These are phyloP conservation scores for Termitomyces bulborhizus DNA, from an alignment of 768 basidiomycete genomes.

Conservation along the genomic window DNA sequence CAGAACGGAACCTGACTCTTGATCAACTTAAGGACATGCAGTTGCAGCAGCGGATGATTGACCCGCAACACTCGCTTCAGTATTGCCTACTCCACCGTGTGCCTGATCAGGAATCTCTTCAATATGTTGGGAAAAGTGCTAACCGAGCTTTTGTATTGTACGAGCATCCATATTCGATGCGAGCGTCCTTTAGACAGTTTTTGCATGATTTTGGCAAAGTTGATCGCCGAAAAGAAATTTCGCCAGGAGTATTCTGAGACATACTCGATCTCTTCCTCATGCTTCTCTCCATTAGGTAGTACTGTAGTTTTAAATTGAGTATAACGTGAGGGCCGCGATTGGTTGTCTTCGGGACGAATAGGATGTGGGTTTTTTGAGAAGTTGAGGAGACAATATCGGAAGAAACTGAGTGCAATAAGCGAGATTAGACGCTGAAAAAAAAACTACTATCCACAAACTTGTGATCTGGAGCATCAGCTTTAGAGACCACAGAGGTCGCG, in stretches of 20 bases:
- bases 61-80: slow-evolving; percentile 93
- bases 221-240: slow-evolving; percentile 96
- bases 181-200: slow-evolving; percentile 93
- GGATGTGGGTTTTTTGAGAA: slow-evolving; percentile 63
- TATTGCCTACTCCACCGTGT: slow-evolving; percentile 59
- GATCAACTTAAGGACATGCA: slow-evolving; percentile 93
- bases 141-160: slow-evolving; percentile 97
- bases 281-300: slow-evolving; percentile 68
- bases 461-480: slow-evolving; percentile 81
- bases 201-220: slow-evolving; percentile 97
- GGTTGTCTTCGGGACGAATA: slow-evolving; percentile 57
- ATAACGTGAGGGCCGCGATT: slow-evolving; percentile 56
- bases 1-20: slow-evolving; percentile 99
- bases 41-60: slow-evolving; percentile 88
- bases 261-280: slow-evolving; percentile 87
- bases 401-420: slow-evolving; percentile 62
- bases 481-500: slow-evolving; percentile 73
- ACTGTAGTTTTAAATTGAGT: slow-evolving; percentile 46
- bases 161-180: slow-evolving; percentile 92
- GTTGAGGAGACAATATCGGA: slow-evolving; percentile 84
- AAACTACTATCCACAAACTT: slow-evolving; percentile 42
- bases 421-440: neutral
- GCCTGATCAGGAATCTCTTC: neutral
- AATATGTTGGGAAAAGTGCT: slow-evolving; percentile 18
- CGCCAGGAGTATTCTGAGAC: slow-evolving; percentile 95